Percentiles rank a stretch among this genome's conserved stretches.
Conservation (phyloP, 2,329 filamentous ascomycete genomes). For the Coniella vitis region DNA sequence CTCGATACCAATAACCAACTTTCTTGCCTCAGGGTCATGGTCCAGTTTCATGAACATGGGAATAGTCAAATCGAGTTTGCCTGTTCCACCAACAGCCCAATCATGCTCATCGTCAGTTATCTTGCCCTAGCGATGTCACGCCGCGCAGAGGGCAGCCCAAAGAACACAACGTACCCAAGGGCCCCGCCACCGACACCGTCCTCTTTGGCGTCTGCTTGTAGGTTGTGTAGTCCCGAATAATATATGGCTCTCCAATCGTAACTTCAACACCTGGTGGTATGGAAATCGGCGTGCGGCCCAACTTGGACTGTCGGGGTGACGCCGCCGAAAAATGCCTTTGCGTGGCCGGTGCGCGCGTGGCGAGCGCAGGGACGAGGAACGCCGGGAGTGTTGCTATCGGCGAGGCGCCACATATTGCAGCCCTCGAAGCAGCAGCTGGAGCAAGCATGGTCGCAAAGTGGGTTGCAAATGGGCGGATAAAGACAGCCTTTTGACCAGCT, state of each 20-base stretch:
- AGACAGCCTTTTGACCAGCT: background rate
- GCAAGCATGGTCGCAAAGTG: conserved; percentile 52
- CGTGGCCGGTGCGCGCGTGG: conserved; percentile 24
- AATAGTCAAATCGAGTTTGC: conserved; percentile 70
- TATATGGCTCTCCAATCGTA: conserved; percentile 54
- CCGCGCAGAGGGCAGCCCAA: background rate
- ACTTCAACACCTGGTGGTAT: conserved; percentile 81
- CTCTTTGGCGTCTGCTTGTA: conserved; percentile 57
- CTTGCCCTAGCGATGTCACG: conserved; percentile 12
- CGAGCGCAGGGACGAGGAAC: conserved; percentile 68
- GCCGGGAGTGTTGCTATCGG: conserved; percentile 53
- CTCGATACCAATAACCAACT: conserved; percentile 62
- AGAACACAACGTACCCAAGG: conserved; percentile 53
- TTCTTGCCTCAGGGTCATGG: conserved; percentile 56
- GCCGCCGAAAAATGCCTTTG: conserved; percentile 66
- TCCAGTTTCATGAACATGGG: conserved; percentile 70
- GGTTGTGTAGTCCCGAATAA: conserved; percentile 48
- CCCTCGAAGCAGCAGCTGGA: conserved; percentile 54
- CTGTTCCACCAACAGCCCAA: conserved; percentile 35
- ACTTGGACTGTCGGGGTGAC: conserved; percentile 63
- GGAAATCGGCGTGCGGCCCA: conserved; percentile 73
- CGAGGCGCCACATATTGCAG: conserved; percentile 43
- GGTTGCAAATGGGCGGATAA: conserved; percentile 13
- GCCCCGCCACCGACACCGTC: conserved; percentile 71
- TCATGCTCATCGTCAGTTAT: conserved; percentile 5